Evolutionary conservation across 352 stramenopile species (phyloP).

Genomic region (Halophytophthora polymorphica): DNA sequence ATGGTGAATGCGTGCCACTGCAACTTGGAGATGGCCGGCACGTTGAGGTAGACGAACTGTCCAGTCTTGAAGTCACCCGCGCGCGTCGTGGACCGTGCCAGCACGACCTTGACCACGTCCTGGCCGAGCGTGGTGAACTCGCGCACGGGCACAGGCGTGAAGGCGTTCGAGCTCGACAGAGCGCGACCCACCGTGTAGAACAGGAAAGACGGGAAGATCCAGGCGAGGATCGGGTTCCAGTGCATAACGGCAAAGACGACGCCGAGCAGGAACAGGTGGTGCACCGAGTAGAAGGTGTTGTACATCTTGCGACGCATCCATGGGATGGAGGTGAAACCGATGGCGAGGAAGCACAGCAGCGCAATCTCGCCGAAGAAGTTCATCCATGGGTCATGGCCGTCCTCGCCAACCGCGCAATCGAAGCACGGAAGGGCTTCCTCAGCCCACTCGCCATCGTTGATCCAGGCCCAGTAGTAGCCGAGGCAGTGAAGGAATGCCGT

Average conservation of each 20-base stretch:
- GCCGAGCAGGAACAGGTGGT: constrained; percentile 48
- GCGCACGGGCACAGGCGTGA: constrained; percentile 24
- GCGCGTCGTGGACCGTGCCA: constrained; percentile 16
- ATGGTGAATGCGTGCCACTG: constrained; percentile 56
- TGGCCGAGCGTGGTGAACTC: constrained; percentile 25
- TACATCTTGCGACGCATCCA: constrained; percentile 30
- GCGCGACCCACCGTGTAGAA: constrained; percentile 38
- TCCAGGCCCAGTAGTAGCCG: constrained; percentile 31
- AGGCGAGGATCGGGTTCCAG: constrained; percentile 32
- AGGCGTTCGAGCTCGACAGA: constrained; percentile 30
- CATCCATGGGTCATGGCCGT: constrained; percentile 35
- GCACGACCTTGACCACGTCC: constrained; percentile 34
- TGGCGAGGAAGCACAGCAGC: constrained; percentile 34
- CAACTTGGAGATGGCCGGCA: constrained; percentile 37
- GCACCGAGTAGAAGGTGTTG: constrained; percentile 31
- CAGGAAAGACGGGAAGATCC: constrained; percentile 33
- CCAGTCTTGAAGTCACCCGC: constrained; percentile 26
- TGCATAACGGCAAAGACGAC: constrained; percentile 45
- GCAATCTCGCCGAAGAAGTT: constrained; percentile 50
- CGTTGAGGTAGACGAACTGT: constrained; percentile 48
- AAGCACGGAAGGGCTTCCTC: constrained; percentile 39
- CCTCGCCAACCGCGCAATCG: constrained; percentile 26
- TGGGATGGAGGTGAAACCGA: constrained; percentile 34
- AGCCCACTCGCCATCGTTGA: constrained; percentile 17
- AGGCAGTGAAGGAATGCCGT: constrained; percentile 30